phyloP scores from a whole-genome alignment of 1,284 basidiomycete species.

The Trichosporon coremiiforme region DNA sequence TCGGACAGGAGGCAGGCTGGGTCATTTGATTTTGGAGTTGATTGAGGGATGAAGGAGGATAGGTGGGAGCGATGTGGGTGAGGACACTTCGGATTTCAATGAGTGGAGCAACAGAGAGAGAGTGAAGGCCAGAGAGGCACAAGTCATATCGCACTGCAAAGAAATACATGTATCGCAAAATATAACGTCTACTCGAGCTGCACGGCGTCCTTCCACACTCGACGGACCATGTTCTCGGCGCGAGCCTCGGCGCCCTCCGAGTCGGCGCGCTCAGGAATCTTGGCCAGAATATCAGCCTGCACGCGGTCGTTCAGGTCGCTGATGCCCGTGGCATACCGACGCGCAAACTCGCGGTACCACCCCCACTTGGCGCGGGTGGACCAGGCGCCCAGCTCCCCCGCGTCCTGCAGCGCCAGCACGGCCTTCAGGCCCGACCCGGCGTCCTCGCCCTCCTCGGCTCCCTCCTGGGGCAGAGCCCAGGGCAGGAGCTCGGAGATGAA shows the following conservation, averaged over 20 bases:
- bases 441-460: slow-evolving; percentile 16
- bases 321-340: slow-evolving; percentile 42
- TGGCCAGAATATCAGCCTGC: slow-evolving; percentile 33
- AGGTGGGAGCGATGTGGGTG: too few relatives aligned
- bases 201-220: slow-evolving; percentile 37
- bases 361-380: slow-evolving; percentile 46
- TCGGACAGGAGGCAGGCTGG: too few relatives aligned
- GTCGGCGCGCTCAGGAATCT: slow-evolving; percentile 18
- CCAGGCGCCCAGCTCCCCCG: slow-evolving; percentile 48
- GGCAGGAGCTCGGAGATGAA: slow-evolving; percentile 45
- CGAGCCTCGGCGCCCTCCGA: slow-evolving; percentile 35
- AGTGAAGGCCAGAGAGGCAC: too few relatives aligned
- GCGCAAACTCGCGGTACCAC: slow-evolving; percentile 54
- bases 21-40: too few relatives aligned
- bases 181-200: slow-evolving; percentile 25
- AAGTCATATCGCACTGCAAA: not conserved
- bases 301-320: slow-evolving; percentile 37
- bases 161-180: not conserved
- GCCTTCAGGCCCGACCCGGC: slow-evolving; percentile 41
- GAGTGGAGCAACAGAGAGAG: too few relatives aligned
- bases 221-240: slow-evolving; percentile 41
- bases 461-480: slow-evolving; percentile 31
- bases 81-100: too few relatives aligned
- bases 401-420: slow-evolving; percentile 45
- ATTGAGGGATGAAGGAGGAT: too few relatives aligned